Conservation (phyloP, 73 alveolate genomes). For the Breviolum minutum region DNA sequence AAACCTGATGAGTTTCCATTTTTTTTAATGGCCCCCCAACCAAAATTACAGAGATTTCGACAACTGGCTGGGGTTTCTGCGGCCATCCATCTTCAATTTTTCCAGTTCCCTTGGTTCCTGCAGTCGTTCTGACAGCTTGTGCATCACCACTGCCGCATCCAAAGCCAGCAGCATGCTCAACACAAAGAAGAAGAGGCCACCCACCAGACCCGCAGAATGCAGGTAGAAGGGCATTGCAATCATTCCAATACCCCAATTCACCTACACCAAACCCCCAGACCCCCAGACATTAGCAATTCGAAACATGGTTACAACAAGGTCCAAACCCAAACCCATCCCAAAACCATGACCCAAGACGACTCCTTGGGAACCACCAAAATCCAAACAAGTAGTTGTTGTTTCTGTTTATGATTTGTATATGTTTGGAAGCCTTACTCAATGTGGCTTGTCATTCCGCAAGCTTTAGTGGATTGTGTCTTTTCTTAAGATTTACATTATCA, state of each 20-base stretch:
- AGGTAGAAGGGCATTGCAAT: slow-evolving; percentile 80
- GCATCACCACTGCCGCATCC: slow-evolving; percentile 33
- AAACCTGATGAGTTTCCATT: too few species aligned
- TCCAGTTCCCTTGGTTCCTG: neutral
- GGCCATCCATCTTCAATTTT: neutral
- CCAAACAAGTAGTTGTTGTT: too few species aligned
- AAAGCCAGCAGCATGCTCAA: slow-evolving; percentile 16
- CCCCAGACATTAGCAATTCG: neutral
- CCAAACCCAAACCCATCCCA: neutral
- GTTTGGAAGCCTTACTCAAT: too few species aligned
- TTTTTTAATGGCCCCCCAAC: too few species aligned
- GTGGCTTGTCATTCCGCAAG: too few species aligned
- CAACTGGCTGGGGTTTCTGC: too few species aligned
- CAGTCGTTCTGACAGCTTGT: neutral
- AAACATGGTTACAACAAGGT: too few species aligned
- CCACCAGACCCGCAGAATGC: slow-evolving; percentile 44
- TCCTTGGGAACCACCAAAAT: neutral
- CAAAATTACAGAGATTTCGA: too few species aligned
- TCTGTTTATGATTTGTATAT: too few species aligned
- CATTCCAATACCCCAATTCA: slow-evolving; percentile 77
- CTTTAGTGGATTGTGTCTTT: too few species aligned
- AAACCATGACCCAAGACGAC: neutral
- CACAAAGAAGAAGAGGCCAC: slow-evolving; percentile 26
- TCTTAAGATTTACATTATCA: too few species aligned
- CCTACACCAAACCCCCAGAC: slow-evolving; percentile 25